Conservation (phyloP, 352 stramenopile species). For the Thalassiosira exigua region DNA sequence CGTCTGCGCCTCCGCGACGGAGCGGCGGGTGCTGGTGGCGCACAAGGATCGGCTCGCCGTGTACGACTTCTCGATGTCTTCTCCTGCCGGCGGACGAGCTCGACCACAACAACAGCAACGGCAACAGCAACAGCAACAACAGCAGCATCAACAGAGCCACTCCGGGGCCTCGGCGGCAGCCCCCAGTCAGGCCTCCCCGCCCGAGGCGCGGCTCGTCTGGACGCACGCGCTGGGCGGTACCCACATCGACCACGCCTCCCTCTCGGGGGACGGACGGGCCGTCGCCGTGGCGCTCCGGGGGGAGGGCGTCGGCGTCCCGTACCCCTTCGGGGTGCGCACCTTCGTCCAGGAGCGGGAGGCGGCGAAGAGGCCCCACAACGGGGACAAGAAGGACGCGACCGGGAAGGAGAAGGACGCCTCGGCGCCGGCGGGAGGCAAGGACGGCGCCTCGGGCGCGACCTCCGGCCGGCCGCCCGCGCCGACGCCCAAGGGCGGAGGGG, state of each 20-base stretch:
- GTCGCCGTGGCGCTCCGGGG: constrained; percentile 68
- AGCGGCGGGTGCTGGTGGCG: constrained; percentile 69
- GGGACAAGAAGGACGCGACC: constrained; percentile 6
- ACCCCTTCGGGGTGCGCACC: constrained; percentile 69
- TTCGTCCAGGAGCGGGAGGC: constrained; percentile 74
- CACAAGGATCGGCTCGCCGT: constrained; percentile 79
- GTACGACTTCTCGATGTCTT: constrained; percentile 60
- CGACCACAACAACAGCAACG: too few species aligned
- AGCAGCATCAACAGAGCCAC: not conserved
- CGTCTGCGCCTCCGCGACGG: constrained; percentile 54
- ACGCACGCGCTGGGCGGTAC: constrained; percentile 38
- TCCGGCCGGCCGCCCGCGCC: too few species aligned
- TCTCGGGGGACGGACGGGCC: constrained; percentile 78
- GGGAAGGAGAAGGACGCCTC: not conserved
- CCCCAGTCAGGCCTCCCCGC: not conserved
- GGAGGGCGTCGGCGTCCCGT: constrained; percentile 56
- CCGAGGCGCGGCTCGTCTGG: constrained; percentile 52
- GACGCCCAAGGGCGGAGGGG: too few species aligned
- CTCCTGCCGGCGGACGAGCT: not conserved
- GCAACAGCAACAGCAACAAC: not conserved
- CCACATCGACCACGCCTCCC: constrained; percentile 45
- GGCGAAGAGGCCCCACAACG: too few species aligned
- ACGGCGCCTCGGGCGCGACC: constrained; percentile 2
- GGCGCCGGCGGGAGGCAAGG: not conserved
- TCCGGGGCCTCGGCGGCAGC: not conserved